A percentile compares a stretch with the other conserved stretches of the same genome.
Conservation (phyloP, 1,139 yeast species). For the Hyphopichia khmerensis region DNA sequence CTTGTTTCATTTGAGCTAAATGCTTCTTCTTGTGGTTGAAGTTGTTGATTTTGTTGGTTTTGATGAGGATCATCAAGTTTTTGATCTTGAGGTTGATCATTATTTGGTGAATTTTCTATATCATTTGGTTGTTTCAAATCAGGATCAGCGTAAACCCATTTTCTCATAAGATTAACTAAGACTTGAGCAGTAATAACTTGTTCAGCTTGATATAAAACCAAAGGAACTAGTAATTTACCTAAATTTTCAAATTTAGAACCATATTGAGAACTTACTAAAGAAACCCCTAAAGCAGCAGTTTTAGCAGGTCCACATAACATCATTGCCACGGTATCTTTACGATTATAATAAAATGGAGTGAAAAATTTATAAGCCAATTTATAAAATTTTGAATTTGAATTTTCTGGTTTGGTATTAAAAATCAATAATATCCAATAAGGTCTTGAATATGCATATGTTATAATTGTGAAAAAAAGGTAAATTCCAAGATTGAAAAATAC, state of each 20-base stretch:
- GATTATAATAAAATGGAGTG: constrained; percentile 68
- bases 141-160: constrained; percentile 58
- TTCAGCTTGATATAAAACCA: constrained; percentile 82
- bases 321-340: constrained; percentile 71
- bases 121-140: background rate
- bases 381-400: constrained; percentile 42
- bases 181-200: constrained; percentile 80
- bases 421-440: constrained; percentile 51
- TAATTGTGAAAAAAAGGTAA: constrained; percentile 67
- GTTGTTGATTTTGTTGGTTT: too few species aligned
- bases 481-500: constrained; percentile 81
- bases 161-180: constrained; percentile 60
- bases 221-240: constrained; percentile 74
- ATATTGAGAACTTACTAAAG: constrained; percentile 76
- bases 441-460: constrained; percentile 60
- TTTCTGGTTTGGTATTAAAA: constrained; percentile 49
- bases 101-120: too few species aligned
- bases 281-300: constrained; percentile 89
- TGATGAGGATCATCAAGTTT: too few species aligned
- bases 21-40: constrained; percentile 6
- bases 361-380: constrained; percentile 37
- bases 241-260: constrained; percentile 59
- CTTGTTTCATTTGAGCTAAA: constrained; percentile 4
- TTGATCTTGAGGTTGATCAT: too few species aligned
- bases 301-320: constrained; percentile 92